Conservation (phyloP, 2,329 filamentous ascomycete species). For the Claviceps sp. region DNA sequence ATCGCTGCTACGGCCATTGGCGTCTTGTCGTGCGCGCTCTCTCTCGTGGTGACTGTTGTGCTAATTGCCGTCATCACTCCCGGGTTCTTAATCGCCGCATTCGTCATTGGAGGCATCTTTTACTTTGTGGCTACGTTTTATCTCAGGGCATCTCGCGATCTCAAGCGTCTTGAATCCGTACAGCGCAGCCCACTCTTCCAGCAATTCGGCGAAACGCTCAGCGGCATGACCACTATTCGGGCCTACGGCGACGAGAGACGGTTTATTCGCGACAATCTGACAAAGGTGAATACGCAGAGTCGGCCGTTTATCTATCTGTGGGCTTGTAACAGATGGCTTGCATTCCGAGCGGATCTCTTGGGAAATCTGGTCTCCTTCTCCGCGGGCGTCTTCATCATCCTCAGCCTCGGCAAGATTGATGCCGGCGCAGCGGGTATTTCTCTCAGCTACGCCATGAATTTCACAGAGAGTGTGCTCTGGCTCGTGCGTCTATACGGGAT, state of each 20-base stretch:
- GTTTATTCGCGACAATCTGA: conserved; percentile 84
- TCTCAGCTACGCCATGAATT: conserved; percentile 88
- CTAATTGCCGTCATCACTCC: conserved; percentile 84
- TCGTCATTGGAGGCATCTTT: conserved; percentile 77
- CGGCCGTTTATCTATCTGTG: conserved; percentile 93
- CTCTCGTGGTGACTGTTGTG: conserved; percentile 69
- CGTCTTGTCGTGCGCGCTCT: conserved; percentile 49
- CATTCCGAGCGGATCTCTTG: conserved; percentile 79
- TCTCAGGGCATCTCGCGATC: conserved; percentile 79
- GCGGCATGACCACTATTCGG: conserved; percentile 89
- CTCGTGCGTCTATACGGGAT: conserved; percentile 84
- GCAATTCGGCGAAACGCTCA: conserved; percentile 91
- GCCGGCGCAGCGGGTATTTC: conserved; percentile 87
- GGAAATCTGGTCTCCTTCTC: conserved; percentile 91
- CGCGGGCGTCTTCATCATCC: conserved; percentile 78
- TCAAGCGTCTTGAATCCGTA: conserved; percentile 89
- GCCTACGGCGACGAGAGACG: conserved; percentile 89
- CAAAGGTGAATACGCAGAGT: conserved; percentile 77
- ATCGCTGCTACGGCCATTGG: conserved; percentile 83
- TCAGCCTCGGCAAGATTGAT: conserved; percentile 71
- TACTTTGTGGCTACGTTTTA: conserved; percentile 77
- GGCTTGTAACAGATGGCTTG: conserved; percentile 93
- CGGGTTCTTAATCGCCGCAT: conserved; percentile 71
- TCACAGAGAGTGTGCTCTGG: conserved; percentile 95
- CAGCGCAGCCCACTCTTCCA: conserved; percentile 93